Percentiles rank a stretch among this genome's conserved stretches.
Evolutionary conservation across 129 eudicot species (phyloP).

Genomic region (Erigeron canadensis): DNA sequence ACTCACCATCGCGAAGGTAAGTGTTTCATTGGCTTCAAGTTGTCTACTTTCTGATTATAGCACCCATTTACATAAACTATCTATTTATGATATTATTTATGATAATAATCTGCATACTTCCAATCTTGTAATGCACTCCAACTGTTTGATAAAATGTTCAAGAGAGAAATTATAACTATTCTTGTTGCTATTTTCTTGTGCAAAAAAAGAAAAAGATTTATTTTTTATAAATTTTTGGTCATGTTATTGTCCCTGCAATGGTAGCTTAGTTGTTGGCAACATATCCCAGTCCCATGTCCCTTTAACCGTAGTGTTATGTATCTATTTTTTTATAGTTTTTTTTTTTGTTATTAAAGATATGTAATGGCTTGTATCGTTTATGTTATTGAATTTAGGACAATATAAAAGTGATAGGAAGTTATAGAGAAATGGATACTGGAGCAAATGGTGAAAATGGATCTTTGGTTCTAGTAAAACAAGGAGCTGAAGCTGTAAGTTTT

Average conservation of each 20-base stretch:
- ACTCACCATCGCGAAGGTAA: not conserved
- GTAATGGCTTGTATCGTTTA: conserved; percentile 11
- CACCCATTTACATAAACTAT: not conserved
- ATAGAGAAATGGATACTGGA: conserved; percentile 51
- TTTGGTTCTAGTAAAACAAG: conserved; percentile 80
- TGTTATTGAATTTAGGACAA: conserved; percentile 10
- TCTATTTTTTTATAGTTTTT: conserved; percentile 5
- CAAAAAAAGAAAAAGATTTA: not conserved
- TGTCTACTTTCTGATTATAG: not conserved
- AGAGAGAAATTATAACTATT: conserved; percentile 6
- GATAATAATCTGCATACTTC: not conserved
- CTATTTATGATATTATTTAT: not conserved
- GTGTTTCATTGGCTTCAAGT: conserved; percentile 9
- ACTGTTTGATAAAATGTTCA: conserved; percentile 19
- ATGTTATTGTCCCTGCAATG: not conserved
- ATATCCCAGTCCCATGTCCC: no score
- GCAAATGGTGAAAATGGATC: conserved; percentile 44
- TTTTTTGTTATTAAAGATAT: not conserved
- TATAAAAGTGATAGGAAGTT: conserved; percentile 6
- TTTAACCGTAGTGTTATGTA: not conserved
- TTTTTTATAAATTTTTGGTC: not conserved
- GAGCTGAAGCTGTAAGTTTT: conserved; percentile 92
- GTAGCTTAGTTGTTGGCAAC: not conserved
- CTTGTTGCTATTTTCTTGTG: not conserved
- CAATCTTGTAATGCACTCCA: conserved; percentile 8